Evolutionary conservation across 2,329 filamentous ascomycete species (phyloP), one percentile per base, ranked within the genome.

Genomic region (Aspergillus pseudoterreus): DNA sequence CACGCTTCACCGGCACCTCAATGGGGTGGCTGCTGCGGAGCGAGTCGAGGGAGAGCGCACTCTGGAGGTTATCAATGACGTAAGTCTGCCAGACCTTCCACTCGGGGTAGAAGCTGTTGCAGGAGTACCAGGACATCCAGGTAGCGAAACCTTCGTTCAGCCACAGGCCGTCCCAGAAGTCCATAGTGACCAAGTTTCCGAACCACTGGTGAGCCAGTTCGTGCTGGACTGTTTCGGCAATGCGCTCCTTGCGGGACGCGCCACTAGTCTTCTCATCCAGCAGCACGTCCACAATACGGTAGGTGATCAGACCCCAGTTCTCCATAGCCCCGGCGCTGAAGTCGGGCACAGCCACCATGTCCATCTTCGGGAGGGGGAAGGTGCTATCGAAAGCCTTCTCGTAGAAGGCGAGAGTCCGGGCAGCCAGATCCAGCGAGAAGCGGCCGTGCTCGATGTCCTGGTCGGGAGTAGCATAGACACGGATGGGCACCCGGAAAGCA

Each of bases 11-110:
- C 1, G 92, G 92, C 1, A 96, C 92, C 71, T 97, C 92, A 53
- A 97, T 95, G 5, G 92, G 92, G 71, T 97, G 92, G 65, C 90
- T 95, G 82, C 91, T 96, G 62, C 92, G 85, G 48, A 97, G 77
- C 3, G 92, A 95, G 71, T 97, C 92, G 5, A 97, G 82, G 19
- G 86, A 86, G 35, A 97, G 79, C 2, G 92, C 92, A 57, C 88
- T 86, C 69, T 95, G 90, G 51, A 97, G 81, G 64, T 90, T 95
- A 66, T 96, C 92, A 30, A 89, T 92, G 51, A 97, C 92, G 69
- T 96, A 97, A 24, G 85, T 87, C 72, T 97, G 84, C 92, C 92
- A 97, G 12, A 97, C 90, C 74, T 95, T 95, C 92, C 92, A 97
- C 72, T 97, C 92, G 8, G 92, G 92, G 74, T 92, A 97, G 78